Base-by-base conservation (phyloP, 139 green algal species). In the Mychonastes homosphaera region DNA sequence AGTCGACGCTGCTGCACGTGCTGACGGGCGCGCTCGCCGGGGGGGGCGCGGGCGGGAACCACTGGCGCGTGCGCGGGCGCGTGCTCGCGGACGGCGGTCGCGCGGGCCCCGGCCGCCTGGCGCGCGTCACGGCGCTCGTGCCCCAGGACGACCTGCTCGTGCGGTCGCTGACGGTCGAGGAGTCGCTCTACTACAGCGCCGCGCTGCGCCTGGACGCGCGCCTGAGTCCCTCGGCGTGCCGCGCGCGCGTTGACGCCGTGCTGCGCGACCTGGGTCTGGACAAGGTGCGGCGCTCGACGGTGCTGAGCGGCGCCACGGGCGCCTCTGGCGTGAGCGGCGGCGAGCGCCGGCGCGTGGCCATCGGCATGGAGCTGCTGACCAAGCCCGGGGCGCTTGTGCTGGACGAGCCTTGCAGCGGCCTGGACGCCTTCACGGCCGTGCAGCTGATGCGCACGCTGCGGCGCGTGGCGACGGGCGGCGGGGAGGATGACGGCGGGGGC, bases 291-390 rank as follows among this genome's bases (percentile, higher is more conserved):
- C 33, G 56, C 32, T 69, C 60, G 9, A 67, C 51, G 7, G 74
- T 86, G 44, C 65, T 69, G 18, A 73, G 73, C n/a, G 28, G 30
- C 32, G n/a, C n/a, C n/a, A 49, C 47, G 19, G 64, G 67, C 49
- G 58, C 66, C 18, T 59, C 64, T 12, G 74, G 76, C 57, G 65
- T 83, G 33, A 74, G 53, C 35, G 79, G 82, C 38, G 83, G 83
- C 15, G 81, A 89, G 63, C 67, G 79, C 52, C 62, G 78, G 52
- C 63, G 83, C 15, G 73, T 90, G 1, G 68, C 73, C 0, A 84
- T 88, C n/a, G 83, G 58, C 21, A 88, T 88, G 73, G 84, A 91
- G 74, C 67, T 92, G 23, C 71, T 89, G 4, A 83, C 62, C 0
- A 59, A 79, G 15, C 78, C 79, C 5, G 59, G 62, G 39, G 44